These are phyloP conservation scores for Lodderomyces beijingensis DNA, from an alignment of 1,139 yeast genomes.

Conservation along the genomic window DNA sequence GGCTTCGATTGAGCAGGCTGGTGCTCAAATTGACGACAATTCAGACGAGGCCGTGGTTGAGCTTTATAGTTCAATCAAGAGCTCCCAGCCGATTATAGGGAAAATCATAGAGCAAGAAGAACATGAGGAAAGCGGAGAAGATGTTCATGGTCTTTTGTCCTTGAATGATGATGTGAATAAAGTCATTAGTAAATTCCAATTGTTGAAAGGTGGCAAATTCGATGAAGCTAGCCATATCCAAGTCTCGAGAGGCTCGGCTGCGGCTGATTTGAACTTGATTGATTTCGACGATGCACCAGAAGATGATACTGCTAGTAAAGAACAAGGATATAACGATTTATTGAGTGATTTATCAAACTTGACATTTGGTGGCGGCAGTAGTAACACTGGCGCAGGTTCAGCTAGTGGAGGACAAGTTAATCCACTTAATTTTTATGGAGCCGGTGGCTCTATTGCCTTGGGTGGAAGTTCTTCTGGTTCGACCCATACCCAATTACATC, in stretches of 20 bases:
- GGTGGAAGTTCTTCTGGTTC: conserved; percentile 17
- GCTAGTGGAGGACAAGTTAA: conserved; percentile 22
- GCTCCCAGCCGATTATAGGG: conserved; percentile 83
- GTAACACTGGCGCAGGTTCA: conserved; percentile 12
- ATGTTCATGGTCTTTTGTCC: conserved; percentile 60
- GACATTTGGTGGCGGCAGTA: conserved; percentile 38
- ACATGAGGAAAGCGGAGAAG: conserved; percentile 36
- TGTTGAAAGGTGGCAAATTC: conserved; percentile 61
- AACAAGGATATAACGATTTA: conserved; percentile 58
- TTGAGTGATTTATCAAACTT: conserved; percentile 67
- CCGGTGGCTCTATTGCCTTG: conserved; percentile 44
- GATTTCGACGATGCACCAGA: conserved; percentile 69
- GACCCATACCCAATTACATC: conserved; percentile 11
- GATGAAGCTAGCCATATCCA: conserved; percentile 58
- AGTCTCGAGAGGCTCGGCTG: conserved; percentile 22
- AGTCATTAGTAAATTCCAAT: conserved; percentile 62
- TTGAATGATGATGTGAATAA: conserved; percentile 77
- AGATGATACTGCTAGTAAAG: conserved; percentile 37
- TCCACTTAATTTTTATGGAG: conserved; percentile 40
- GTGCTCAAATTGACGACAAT: conserved; percentile 48
- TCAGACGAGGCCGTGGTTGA: conserved; percentile 73
- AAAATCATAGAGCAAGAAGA: conserved; percentile 73
- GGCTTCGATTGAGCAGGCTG: conserved; percentile 46
- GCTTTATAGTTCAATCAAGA: conserved; percentile 72
- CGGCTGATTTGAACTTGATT: conserved; percentile 54